These are phyloP conservation scores for Beta corolliflora DNA, from an alignment of 179 eudicot genomes.

Conservation along the genomic window DNA sequence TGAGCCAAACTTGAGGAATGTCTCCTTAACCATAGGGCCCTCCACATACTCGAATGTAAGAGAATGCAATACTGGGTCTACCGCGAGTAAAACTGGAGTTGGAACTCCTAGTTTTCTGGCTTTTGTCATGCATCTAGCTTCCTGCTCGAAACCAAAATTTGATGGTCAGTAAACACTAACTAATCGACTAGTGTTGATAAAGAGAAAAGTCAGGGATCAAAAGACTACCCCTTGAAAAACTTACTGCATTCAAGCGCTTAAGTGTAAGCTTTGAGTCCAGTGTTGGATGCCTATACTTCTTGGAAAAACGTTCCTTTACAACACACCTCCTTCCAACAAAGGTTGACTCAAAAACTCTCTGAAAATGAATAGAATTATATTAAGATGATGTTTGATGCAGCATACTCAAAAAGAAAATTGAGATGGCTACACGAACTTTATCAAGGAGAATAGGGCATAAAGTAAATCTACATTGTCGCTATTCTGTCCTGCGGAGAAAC, in stretches of 20 bases:
- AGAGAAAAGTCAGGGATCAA: not conserved
- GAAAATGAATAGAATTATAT: slow-evolving; percentile 8
- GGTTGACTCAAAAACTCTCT: slow-evolving; percentile 82
- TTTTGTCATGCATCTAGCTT: slow-evolving; percentile 94
- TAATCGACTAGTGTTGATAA: not conserved
- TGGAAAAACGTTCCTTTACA: slow-evolving; percentile 88
- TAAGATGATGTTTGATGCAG: not conserved
- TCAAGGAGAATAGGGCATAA: not conserved
- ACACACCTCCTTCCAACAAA: slow-evolving; percentile 78
- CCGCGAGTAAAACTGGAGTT: slow-evolving; percentile 79
- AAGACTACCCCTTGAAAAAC: slow-evolving; percentile 23
- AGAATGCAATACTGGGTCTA: slow-evolving; percentile 59
- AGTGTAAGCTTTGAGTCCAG: slow-evolving; percentile 82
- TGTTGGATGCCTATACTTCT: slow-evolving; percentile 91
- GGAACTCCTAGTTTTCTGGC: slow-evolving; percentile 87
- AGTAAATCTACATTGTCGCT: not conserved
- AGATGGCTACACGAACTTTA: not conserved
- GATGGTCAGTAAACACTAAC: not conserved
- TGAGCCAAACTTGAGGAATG: slow-evolving; percentile 71
- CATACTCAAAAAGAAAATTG: not conserved
- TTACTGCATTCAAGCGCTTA: slow-evolving; percentile 84
- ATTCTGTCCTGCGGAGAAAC: not conserved
- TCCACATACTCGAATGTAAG: slow-evolving; percentile 77
- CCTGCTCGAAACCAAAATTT: slow-evolving; percentile 41
- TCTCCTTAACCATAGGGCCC: slow-evolving; percentile 79